A percentile compares a stretch with the other conserved stretches of the same genome.
Evolutionary conservation across 2,329 filamentous ascomycete genomes (phyloP).

Genomic region (Cordyceps javanica): DNA sequence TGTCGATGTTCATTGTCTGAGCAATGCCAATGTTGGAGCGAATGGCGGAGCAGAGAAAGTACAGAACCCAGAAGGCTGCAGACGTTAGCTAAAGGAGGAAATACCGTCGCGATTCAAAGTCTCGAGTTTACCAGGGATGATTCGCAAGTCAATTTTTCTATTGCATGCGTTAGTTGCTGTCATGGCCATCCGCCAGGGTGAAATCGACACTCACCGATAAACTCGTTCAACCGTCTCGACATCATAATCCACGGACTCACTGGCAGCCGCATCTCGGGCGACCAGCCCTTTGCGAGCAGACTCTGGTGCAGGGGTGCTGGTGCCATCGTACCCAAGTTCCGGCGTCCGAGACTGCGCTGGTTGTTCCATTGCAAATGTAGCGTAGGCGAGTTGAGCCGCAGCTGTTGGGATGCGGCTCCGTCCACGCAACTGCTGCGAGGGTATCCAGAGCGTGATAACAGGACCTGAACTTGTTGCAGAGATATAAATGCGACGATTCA

Average conservation of each 20-base stretch:
- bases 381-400: background rate
- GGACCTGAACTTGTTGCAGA: background rate
- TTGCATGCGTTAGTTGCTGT: background rate
- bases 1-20: slow-evolving; percentile 80
- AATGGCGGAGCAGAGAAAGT: slow-evolving; percentile 89
- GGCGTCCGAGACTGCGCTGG: background rate
- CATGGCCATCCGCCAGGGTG: background rate
- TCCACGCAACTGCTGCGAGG: background rate
- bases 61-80: slow-evolving; percentile 77
- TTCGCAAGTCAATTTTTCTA: slow-evolving; percentile 51
- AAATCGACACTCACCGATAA: slow-evolving; percentile 35
- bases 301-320: background rate
- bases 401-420: background rate
- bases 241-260: slow-evolving; percentile 34
- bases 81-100: too few relatives aligned
- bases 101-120: background rate
- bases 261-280: background rate
- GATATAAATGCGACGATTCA: background rate
- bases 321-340: slow-evolving; percentile 1
- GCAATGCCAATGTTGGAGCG: slow-evolving; percentile 87
- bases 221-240: slow-evolving; percentile 47
- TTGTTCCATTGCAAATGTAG: background rate
- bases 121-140: slow-evolving; percentile 45
- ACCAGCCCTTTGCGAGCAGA: background rate
- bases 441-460: background rate